Percentiles rank a stretch among this genome's conserved stretches.
These are phyloP conservation scores for Mycosarcoma maydis DNA, from an alignment of 1,284 basidiomycete genomes.

Conservation along the genomic window DNA sequence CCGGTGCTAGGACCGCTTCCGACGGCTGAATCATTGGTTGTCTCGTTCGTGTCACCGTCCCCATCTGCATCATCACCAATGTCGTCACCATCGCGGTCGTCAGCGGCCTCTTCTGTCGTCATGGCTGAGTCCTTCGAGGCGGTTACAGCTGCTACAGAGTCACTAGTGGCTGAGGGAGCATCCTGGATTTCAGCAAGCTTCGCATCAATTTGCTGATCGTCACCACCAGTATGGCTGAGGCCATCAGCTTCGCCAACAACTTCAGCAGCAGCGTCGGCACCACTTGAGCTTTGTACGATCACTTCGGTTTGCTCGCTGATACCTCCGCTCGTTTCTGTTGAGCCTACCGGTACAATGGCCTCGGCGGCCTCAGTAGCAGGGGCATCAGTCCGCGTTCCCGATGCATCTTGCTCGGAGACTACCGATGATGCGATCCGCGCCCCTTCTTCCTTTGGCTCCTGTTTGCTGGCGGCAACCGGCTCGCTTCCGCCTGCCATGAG, in stretches of 20 bases:
- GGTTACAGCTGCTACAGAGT: not conserved
- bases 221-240: no score
- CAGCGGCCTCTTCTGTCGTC: not conserved
- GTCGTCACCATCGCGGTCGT: constrained; percentile 72
- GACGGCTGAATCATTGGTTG: constrained; percentile 77
- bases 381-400: not conserved
- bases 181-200: not conserved
- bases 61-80: constrained; percentile 73
- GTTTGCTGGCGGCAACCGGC: no score
- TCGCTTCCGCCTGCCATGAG: no score
- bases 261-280: no score
- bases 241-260: no score
- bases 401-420: not conserved
- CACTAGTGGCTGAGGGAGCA: not conserved
- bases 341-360: not conserved
- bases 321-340: not conserved
- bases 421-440: no score
- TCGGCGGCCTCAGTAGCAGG: not conserved
- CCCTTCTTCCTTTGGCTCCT: no score
- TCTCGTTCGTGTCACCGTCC: constrained; percentile 72
- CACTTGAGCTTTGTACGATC: no score
- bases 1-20: constrained; percentile 80
- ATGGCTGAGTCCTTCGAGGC: not conserved
- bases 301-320: not conserved
- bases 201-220: not conserved